phyloP scores from a whole-genome alignment of 106 monocot genomes.

The Platanthera guangdongensis region DNA sequence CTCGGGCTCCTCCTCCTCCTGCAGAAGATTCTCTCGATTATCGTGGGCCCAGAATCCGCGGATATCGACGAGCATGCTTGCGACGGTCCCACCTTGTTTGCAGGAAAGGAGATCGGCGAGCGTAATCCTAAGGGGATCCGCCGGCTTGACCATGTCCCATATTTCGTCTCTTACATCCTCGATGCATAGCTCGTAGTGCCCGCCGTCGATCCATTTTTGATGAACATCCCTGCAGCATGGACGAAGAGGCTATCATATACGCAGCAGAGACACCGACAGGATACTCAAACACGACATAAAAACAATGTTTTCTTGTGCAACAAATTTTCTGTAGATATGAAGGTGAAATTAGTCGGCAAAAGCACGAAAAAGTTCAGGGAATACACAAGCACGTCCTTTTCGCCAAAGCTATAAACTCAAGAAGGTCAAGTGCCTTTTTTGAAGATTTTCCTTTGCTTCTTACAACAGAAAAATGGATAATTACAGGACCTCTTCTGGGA shows the following conservation, averaged over 20 bases:
- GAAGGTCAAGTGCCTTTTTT: neutral
- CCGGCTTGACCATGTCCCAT: constrained; percentile 98
- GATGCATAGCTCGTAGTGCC: constrained; percentile 93
- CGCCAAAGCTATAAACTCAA: too few species aligned
- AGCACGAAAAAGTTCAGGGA: neutral
- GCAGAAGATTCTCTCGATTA: constrained; percentile 93
- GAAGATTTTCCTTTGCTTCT: too few species aligned
- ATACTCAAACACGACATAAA: too few species aligned
- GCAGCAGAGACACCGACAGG: neutral
- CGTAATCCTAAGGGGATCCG: constrained; percentile 64
- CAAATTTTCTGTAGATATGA: neutral
- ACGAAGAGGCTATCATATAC: neutral
- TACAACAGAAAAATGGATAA: too few species aligned
- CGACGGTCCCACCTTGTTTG: constrained; percentile 98
- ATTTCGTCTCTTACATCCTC: constrained; percentile 99
- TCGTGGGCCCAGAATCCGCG: constrained; percentile 99
- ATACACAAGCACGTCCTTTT: too few species aligned
- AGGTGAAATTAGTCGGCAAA: neutral
- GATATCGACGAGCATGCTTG: constrained; percentile 96
- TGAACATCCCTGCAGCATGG: constrained; percentile 69
- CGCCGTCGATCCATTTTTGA: constrained; percentile 98
- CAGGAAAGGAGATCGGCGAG: constrained; percentile 75
- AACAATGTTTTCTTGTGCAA: too few species aligned
- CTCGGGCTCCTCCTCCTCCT: constrained; percentile 96
- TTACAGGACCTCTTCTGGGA: too few species aligned